These are phyloP conservation scores for Chalciporus chontae DNA, from an alignment of 768 basidiomycete genomes.

Conservation along the genomic window DNA sequence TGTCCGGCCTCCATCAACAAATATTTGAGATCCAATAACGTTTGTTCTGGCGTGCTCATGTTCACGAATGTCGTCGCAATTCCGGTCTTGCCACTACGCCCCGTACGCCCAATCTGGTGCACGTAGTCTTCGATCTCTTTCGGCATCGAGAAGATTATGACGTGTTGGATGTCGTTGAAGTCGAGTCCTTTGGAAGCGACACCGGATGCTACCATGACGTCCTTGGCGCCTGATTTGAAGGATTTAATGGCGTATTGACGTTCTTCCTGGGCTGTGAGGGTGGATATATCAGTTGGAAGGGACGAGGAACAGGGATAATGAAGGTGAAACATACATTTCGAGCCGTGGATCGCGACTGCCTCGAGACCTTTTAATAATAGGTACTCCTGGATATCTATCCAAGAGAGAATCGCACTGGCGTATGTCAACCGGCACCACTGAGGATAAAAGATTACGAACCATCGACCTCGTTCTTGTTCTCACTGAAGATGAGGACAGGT, in stretches of 20 bases:
- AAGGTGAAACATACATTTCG: conserved; percentile 64
- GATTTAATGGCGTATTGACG: conserved; percentile 98
- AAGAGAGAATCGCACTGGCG: background rate
- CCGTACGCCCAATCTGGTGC: conserved; percentile 98
- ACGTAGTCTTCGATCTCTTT: conserved; percentile 99
- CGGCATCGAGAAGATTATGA: conserved; percentile 99
- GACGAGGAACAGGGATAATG: background rate
- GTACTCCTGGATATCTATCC: conserved; percentile 96
- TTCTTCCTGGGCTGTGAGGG: conserved; percentile 85
- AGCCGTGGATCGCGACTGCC: conserved; percentile 97
- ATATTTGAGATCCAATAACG: conserved; percentile 94
- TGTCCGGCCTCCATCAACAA: conserved; percentile 95
- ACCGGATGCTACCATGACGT: conserved; percentile 98
- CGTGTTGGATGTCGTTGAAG: conserved; percentile 98
- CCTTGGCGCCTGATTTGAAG: conserved; percentile 95
- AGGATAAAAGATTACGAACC: conserved; percentile 45
- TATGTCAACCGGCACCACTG: background rate
- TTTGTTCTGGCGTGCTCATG: conserved; percentile 96
- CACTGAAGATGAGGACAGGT: conserved; percentile 95
- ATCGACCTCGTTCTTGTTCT: conserved; percentile 99
- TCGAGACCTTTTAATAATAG: conserved; percentile 95
- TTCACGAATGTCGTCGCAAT: conserved; percentile 99
- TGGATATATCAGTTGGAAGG: background rate
- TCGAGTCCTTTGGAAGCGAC: conserved; percentile 98
- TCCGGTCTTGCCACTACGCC: conserved; percentile 95